Percentiles rank a stretch among this genome's conserved stretches.
phyloP scores from a whole-genome alignment of 2,329 filamentous ascomycete species.

The Grosmannia penicillata region DNA sequence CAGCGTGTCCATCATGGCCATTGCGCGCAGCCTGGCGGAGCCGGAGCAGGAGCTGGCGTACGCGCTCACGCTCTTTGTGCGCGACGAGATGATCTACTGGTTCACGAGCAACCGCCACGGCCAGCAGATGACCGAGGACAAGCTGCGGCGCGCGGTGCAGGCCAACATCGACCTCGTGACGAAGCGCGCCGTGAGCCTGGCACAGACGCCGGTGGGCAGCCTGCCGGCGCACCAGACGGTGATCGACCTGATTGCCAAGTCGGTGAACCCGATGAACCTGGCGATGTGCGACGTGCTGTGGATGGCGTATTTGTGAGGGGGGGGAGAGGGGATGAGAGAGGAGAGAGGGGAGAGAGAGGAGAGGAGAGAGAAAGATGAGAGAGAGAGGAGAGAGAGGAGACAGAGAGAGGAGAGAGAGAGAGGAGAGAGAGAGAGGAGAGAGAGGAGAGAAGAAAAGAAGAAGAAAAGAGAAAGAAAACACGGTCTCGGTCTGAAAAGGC shows the following conservation, averaged over 20 bases:
- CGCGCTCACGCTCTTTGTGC: slow-evolving; percentile 83
- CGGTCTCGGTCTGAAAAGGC: too few species aligned
- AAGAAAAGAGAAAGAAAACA: too few species aligned
- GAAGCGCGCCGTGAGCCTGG: slow-evolving; percentile 74
- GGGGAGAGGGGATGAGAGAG: background rate
- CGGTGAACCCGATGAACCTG: slow-evolving; percentile 82
- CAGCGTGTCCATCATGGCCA: slow-evolving; percentile 88
- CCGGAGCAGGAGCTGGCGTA: slow-evolving; percentile 86
- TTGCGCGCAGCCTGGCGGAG: slow-evolving; percentile 84
- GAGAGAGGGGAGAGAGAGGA: slow-evolving; percentile 21
- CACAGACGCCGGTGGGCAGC: slow-evolving; percentile 62
- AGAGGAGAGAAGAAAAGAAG: too few species aligned
- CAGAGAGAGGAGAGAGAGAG: background rate
- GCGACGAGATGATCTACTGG: slow-evolving; percentile 98
- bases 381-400: background rate
- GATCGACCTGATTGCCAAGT: slow-evolving; percentile 83
- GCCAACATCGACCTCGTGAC: slow-evolving; percentile 81
- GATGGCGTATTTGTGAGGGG: slow-evolving; percentile 78
- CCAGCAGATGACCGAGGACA: slow-evolving; percentile 40
- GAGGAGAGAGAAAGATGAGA: slow-evolving; percentile 12
- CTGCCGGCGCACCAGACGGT: slow-evolving; percentile 94
- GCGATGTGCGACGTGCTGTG: slow-evolving; percentile 82
- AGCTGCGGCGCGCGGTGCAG: slow-evolving; percentile 49
- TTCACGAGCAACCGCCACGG: slow-evolving; percentile 64
- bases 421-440: too few species aligned